Evolutionary conservation across 2,329 filamentous ascomycete genomes (phyloP).

Genomic region (Hirsutella rhossiliensis): DNA sequence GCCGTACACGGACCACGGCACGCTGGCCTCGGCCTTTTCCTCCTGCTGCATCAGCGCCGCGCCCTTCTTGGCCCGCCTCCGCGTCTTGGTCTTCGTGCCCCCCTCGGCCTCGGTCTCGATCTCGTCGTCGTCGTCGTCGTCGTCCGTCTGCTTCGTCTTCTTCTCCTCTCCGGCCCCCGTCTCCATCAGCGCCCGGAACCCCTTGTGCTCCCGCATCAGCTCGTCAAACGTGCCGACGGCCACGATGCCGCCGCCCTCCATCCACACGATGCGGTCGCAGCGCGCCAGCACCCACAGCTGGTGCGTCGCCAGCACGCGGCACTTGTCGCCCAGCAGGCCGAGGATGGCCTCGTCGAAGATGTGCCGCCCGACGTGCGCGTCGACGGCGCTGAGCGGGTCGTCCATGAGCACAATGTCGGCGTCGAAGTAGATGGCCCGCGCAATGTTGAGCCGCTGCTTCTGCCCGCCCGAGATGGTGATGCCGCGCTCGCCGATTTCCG

Average conservation of each 20-base stretch:
- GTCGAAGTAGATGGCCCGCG: constrained; percentile 63
- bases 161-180: constrained; percentile 62
- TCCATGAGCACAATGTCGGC: constrained; percentile 58
- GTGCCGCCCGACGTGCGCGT: constrained; percentile 57
- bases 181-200: constrained; percentile 76
- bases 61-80: constrained; percentile 46
- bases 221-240: constrained; percentile 85
- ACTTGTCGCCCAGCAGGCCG: constrained; percentile 79
- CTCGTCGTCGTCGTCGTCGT: constrained; percentile 33
- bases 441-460: constrained; percentile 91
- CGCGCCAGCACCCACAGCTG: constrained; percentile 86
- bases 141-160: constrained; percentile 37
- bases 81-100: constrained; percentile 25
- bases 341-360: constrained; percentile 93
- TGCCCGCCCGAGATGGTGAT: constrained; percentile 94
- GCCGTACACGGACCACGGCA: constrained; percentile 68
- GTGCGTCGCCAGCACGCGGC: constrained; percentile 84
- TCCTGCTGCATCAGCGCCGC: constrained; percentile 58
- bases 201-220: constrained; percentile 65
- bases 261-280: constrained; percentile 87
- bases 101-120: constrained; percentile 13
- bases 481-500: constrained; percentile 89
- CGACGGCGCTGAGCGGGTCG: constrained; percentile 56
- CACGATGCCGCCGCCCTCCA: constrained; percentile 75
- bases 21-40: constrained; percentile 61